Evolutionary conservation across 1,284 basidiomycete species (phyloP).

Genomic region (Leccinum pachyderme): DNA sequence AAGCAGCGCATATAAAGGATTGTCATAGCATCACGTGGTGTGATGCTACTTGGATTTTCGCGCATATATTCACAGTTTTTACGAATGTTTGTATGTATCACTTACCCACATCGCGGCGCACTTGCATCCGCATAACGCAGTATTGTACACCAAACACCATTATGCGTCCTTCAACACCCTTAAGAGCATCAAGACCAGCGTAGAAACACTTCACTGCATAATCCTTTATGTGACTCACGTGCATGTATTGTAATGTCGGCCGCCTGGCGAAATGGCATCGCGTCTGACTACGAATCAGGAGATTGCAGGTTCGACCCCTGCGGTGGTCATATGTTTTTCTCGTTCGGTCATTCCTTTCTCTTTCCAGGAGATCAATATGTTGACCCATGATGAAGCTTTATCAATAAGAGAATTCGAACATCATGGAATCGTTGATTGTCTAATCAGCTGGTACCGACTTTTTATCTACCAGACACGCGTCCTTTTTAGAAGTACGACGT

Average conservation of each 20-base stretch:
- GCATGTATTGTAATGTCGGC: neutral
- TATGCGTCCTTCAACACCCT: too few relatives aligned
- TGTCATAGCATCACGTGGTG: conserved; percentile 16
- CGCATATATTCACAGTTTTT: neutral
- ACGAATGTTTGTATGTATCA: neutral
- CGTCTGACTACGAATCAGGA: conserved; percentile 70
- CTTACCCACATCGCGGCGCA: neutral
- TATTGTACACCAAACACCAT: neutral
- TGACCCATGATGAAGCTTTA: too few relatives aligned
- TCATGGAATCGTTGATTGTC: neutral
- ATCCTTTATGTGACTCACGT: neutral
- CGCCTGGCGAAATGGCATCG: conserved; percentile 66
- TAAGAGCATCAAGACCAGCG: neutral
- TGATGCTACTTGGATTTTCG: conserved; percentile 5
- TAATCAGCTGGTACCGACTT: neutral
- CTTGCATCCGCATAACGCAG: neutral
- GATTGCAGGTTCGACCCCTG: conserved; percentile 57
- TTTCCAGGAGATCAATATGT: too few relatives aligned
- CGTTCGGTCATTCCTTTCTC: too few relatives aligned
- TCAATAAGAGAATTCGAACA: neutral
- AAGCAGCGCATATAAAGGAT: conserved; percentile 8
- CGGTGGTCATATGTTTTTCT: conserved; percentile 16
- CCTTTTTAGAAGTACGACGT: neutral
- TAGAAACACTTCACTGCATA: neutral
- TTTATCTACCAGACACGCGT: neutral